These are phyloP conservation scores for Saccharomyces eubayanus DNA, from an alignment of 805 yeast species.

Conservation along the genomic window DNA sequence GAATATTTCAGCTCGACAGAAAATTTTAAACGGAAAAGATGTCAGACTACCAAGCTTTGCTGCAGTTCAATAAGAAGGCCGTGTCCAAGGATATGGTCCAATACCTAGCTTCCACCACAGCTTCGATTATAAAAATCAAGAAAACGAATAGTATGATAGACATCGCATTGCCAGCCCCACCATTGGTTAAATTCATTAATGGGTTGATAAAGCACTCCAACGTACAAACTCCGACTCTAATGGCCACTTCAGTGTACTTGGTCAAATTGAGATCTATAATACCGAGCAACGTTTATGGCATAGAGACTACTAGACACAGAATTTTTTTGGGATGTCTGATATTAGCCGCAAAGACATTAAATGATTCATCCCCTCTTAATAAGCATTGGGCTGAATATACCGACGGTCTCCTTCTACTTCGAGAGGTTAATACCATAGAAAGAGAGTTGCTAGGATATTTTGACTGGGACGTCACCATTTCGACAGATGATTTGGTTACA, in stretches of 20 bases:
- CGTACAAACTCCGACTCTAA: slow-evolving; percentile 89
- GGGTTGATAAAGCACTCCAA: slow-evolving; percentile 70
- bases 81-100: slow-evolving; percentile 27
- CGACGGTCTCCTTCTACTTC: slow-evolving; percentile 65
- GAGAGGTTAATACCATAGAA: slow-evolving; percentile 86
- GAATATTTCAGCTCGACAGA: neutral
- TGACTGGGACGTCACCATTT: slow-evolving; percentile 75
- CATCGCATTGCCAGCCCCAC: slow-evolving; percentile 30
- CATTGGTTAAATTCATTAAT: slow-evolving; percentile 58
- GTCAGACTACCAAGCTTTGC: slow-evolving; percentile 24
- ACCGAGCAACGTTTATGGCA: slow-evolving; percentile 84
- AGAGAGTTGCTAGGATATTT: slow-evolving; percentile 74
- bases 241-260: slow-evolving; percentile 83
- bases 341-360: slow-evolving; percentile 83
- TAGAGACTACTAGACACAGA: slow-evolving; percentile 87
- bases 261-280: slow-evolving; percentile 65
- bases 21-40: slow-evolving; percentile 1
- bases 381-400: slow-evolving; percentile 95
- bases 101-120: slow-evolving; percentile 23
- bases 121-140: slow-evolving; percentile 19
- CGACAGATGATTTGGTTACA: slow-evolving; percentile 58
- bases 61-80: slow-evolving; percentile 21
- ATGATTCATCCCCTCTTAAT: slow-evolving; percentile 91
- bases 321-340: slow-evolving; percentile 84
- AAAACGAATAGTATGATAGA: slow-evolving; percentile 10